Evolutionary conservation across 176 grass and related monocot genomes (phyloP).

Genomic region (Oryza glumipatula): DNA sequence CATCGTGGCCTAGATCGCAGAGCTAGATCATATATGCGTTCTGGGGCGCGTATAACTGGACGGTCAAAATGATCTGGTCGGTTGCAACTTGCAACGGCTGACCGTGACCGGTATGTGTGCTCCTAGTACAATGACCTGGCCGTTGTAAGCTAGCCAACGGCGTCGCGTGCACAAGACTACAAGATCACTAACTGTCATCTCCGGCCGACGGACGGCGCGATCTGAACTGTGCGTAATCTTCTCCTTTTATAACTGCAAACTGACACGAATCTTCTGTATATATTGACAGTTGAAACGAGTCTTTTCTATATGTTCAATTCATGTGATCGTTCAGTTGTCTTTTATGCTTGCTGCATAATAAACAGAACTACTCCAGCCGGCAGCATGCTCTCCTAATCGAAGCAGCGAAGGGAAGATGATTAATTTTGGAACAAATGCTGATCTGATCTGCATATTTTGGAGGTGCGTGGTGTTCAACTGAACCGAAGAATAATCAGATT

Average conservation of each 20-base stretch:
- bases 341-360: background rate
- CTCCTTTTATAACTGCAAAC: background rate
- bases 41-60: background rate
- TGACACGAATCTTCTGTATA: background rate
- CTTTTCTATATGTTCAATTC: background rate
- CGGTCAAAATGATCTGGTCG: constrained; percentile 20
- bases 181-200: background rate
- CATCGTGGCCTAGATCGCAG: background rate
- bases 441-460: background rate
- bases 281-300: background rate
- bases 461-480: no score
- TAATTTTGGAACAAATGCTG: background rate
- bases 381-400: background rate
- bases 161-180: background rate
- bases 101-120: constrained; percentile 22
- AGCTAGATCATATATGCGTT: background rate
- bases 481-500: background rate
- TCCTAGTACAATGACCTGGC: background rate
- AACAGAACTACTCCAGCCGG: background rate
- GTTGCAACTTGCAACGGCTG: constrained; percentile 30
- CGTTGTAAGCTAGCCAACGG: background rate
- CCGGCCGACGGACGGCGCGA: background rate
- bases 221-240: background rate
- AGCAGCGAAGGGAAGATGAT: background rate
- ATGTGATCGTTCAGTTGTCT: background rate